Conservation (phyloP, 129 eudicot genomes). For the Flaveria linearis region DNA sequence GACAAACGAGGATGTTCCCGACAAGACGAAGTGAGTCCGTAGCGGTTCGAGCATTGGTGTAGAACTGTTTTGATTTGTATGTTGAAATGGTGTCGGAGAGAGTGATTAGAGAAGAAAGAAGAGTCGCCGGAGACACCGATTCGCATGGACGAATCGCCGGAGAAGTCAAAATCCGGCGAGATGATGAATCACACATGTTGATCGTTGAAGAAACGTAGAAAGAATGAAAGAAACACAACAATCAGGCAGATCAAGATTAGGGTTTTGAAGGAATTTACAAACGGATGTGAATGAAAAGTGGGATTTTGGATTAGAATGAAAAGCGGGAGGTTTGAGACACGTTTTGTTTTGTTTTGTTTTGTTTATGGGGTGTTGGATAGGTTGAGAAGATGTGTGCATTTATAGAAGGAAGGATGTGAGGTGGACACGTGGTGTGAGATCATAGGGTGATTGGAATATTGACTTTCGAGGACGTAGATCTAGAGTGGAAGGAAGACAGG, state of each 20-base stretch:
- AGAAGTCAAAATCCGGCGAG: constrained; percentile 76
- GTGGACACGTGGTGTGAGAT: constrained; percentile 42
- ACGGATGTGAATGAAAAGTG: constrained; percentile 7
- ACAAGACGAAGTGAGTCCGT: constrained; percentile 45
- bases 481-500: constrained; percentile 14
- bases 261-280: neutral
- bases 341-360: neutral
- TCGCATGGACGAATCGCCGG: constrained; percentile 88
- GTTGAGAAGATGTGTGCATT: neutral
- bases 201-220: constrained; percentile 31
- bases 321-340: neutral
- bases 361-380: constrained; percentile 15
- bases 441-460: neutral
- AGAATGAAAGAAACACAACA: neutral
- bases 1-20: constrained; percentile 38
- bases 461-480: constrained; percentile 29
- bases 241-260: neutral
- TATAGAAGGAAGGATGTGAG: constrained; percentile 18
- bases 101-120: constrained; percentile 56
- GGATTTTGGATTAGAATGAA: constrained; percentile 29
- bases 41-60: constrained; percentile 49
- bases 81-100: constrained; percentile 45
- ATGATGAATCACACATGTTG: constrained; percentile 39
- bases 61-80: constrained; percentile 42
- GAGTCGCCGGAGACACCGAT: constrained; percentile 51